Base-by-base conservation (phyloP, 495 filamentous ascomycete species). In the Ramalina peruviana region DNA sequence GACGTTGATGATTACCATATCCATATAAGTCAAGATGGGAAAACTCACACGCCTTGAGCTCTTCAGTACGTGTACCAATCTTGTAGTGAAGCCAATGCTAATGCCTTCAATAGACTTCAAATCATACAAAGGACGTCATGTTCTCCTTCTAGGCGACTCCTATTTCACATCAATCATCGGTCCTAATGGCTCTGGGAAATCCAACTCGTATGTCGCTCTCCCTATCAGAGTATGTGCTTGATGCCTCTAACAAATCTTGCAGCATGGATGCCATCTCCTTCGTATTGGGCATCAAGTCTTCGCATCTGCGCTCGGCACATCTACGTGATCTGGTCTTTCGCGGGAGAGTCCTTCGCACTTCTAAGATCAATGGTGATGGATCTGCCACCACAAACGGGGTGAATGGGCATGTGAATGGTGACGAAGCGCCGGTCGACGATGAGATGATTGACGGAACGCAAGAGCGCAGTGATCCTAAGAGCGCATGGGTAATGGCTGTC, bases 231-330 rank as follows among this genome's bases (percentile, higher is more conserved):
- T 33, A 19, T 48, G 23, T 19, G n/a, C n/a, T 13, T 10, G 23
- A 51, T 49, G 36, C 37, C 21, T 36, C 54, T 67, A 65, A 40
- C 66, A 49, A 23, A 17, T 6, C 23, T 49, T 42, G 25, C 54
- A 94, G 88, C 51, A 99, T 99, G 92, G 92, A 99, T 66, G 92
- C 92, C 55, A 99, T 99, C 54, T 99, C 92, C 43, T 99, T 99
- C 68, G 93, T 97, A 43, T 74, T 99, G 52, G 92, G 92, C 54
- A 97, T 99, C 63, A 97, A 97, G 62, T 97, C 92, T 1, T 94
- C 90, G 11, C 88, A 96, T 64, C 73, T 99, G 23, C 87, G 92
- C 63, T 97, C 93, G 0, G 78, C 86, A n/a, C 88, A 97, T 54
- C 80, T 99, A 4, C 83, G 84, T 56, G 92, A 99, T 52, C 76